These are phyloP conservation scores for Hyaloscypha hepaticicola DNA, from an alignment of 495 filamentous ascomycete species.

Conservation along the genomic window DNA sequence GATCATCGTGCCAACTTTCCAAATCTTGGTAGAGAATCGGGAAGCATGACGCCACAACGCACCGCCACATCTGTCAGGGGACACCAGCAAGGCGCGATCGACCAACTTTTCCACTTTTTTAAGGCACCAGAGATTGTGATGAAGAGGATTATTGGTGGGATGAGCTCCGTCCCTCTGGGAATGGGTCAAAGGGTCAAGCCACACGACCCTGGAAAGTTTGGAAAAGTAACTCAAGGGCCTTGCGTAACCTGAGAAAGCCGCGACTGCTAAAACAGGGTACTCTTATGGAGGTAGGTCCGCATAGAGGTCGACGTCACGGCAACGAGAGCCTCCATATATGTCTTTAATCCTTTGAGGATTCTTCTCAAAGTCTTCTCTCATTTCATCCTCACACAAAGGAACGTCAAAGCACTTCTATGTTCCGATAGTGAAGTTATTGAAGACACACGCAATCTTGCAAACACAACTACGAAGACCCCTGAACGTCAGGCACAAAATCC, in stretches of 20 bases:
- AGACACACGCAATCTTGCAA: background rate
- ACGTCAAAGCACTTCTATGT: background rate
- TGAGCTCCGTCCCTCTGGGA: background rate
- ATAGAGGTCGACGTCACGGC: background rate
- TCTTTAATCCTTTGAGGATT: background rate
- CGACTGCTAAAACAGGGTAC: background rate
- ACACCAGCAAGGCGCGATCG: background rate
- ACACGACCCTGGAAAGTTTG: background rate
- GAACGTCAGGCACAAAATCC: background rate
- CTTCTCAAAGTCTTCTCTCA: background rate
- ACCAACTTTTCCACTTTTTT: background rate
- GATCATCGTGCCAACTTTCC: background rate
- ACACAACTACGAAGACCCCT: background rate
- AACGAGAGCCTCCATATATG: background rate
- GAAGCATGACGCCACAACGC: slow-evolving; percentile 5
- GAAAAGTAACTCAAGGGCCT: background rate
- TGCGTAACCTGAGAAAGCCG: background rate
- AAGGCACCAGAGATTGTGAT: background rate
- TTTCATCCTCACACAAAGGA: background rate
- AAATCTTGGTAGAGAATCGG: background rate
- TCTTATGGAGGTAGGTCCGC: background rate
- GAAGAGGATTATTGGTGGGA: background rate
- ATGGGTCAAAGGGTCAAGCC: background rate
- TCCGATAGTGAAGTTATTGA: background rate
- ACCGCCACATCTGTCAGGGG: slow-evolving; percentile 5